These are phyloP conservation scores for Vigna unguiculata DNA, from an alignment of 306 rosid species.

Conservation along the genomic window DNA sequence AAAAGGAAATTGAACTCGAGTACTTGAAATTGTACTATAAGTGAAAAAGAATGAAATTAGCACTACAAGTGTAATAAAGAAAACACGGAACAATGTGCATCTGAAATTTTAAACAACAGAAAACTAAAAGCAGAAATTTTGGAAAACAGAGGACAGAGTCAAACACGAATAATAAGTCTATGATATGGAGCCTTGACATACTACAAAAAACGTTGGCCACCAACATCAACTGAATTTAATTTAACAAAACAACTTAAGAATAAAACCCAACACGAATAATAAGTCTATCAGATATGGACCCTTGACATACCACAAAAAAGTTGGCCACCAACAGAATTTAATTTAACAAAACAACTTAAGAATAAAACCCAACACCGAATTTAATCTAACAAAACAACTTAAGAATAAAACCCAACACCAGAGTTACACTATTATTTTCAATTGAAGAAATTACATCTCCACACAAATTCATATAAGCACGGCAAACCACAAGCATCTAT, in stretches of 20 bases:
- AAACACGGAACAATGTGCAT: neutral
- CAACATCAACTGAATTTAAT: neutral
- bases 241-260: neutral
- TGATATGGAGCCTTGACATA: neutral
- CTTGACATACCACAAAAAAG: neutral
- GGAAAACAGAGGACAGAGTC: neutral
- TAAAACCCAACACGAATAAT: too few relatives aligned
- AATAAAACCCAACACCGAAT: neutral
- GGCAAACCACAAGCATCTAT: neutral
- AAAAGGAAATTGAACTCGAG: too few relatives aligned
- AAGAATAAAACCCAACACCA: neutral
- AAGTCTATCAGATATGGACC: too few relatives aligned
- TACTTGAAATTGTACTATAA: neutral
- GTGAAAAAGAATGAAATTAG: too few relatives aligned
- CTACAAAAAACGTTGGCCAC: neutral
- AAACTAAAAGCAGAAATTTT: neutral
- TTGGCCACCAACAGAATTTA: neutral
- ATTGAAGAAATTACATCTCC: constrained; percentile 1
- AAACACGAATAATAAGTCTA: neutral
- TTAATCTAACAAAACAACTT: neutral
- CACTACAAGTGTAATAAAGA: too few relatives aligned
- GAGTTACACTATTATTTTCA: neutral
- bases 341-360: neutral
- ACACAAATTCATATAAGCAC: neutral
- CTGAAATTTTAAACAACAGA: too few relatives aligned